Evolutionary conservation across 2,329 filamentous ascomycete genomes (phyloP).

Genomic region (Apiospora arundinis): DNA sequence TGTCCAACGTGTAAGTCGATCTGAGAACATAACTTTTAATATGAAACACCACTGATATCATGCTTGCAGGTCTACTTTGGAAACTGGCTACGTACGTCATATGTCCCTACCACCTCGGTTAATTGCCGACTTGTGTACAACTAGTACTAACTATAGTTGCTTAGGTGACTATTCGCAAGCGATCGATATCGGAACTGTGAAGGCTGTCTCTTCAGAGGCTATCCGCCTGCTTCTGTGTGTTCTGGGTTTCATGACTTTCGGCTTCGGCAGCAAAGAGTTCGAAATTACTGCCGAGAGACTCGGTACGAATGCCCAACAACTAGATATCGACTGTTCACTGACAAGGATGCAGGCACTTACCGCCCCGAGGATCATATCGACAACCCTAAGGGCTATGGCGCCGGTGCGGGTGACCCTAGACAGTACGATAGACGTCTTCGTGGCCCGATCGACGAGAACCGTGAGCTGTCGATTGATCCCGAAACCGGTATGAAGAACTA

Average conservation of each 20-base stretch:
- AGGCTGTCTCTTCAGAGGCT: conserved; percentile 87
- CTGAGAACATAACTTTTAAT: neutral
- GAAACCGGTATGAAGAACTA: conserved; percentile 88
- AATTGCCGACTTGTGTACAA: neutral
- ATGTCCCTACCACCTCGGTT: neutral
- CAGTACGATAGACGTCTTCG: conserved; percentile 83
- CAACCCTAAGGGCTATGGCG: conserved; percentile 81
- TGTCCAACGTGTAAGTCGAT: conserved; percentile 68
- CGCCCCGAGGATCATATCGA: conserved; percentile 85
- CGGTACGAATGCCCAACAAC: conserved; percentile 38
- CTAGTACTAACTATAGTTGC: neutral
- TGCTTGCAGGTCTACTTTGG: conserved; percentile 75
- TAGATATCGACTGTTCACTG: neutral
- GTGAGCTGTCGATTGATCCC: conserved; percentile 80
- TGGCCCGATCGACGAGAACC: conserved; percentile 78
- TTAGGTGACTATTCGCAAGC: conserved; percentile 83
- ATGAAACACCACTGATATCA: neutral
- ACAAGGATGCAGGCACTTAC: conserved; percentile 63
- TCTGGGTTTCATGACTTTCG: conserved; percentile 88
- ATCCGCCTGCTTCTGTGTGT: conserved; percentile 90
- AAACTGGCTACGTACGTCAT: conserved; percentile 75
- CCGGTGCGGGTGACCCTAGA: conserved; percentile 79
- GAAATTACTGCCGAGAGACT: conserved; percentile 81
- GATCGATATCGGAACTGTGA: conserved; percentile 62
- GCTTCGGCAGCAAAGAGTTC: conserved; percentile 83